Evolutionary conservation across 495 filamentous ascomycete genomes (phyloP), one percentile per base, ranked within the genome.

Genomic region (Aspergillus campestris): DNA sequence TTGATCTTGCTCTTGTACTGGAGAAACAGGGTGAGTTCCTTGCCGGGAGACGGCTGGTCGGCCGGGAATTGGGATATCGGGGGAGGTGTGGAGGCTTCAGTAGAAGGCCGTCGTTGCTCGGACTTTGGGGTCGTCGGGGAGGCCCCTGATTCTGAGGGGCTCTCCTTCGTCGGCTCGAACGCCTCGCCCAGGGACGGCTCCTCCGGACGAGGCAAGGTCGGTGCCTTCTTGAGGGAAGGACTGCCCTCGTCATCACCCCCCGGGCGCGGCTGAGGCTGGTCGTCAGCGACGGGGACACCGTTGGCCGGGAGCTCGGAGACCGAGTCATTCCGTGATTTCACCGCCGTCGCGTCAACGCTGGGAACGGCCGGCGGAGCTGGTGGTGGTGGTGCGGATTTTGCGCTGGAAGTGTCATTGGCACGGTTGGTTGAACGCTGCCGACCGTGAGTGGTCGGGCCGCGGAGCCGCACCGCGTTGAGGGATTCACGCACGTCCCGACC

Each of bases 1-100:
- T 96, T 96, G 48, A 97, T 92, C 56, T 91, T 89, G 49, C 83
- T 91, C 55, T 89, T 94, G 66, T 96, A 95, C 67, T 98, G 94
- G 34, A 98, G 62, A 62, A 97, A 98, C n/a, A 98, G 70, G 0
- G 91, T 96, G 24, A 97, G 71, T 53, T 95, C 89, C 59, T 95
- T 95, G 2, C 83, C 82, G 2, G 84, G 76, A 42, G 87, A 84
- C 1, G 84, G 83, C 32, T 84, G 81, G 39, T 88, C 86, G 27
- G 82, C 74, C 31, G 81, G 56, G 55, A 76, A 83, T 38, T 75
- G 69, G 43, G 74, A 61, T 13, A 62, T 40, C 15, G 69, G 61
- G 48, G 71, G 66, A 31, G 69, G 72, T 1, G 69, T 69, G 8
- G 61, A 57, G 18, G 59, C 52, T 8, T 51, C 44, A 9, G 54